Conservation (phyloP, 345 rosid genomes). For the Eucalyptus tenuipes region DNA sequence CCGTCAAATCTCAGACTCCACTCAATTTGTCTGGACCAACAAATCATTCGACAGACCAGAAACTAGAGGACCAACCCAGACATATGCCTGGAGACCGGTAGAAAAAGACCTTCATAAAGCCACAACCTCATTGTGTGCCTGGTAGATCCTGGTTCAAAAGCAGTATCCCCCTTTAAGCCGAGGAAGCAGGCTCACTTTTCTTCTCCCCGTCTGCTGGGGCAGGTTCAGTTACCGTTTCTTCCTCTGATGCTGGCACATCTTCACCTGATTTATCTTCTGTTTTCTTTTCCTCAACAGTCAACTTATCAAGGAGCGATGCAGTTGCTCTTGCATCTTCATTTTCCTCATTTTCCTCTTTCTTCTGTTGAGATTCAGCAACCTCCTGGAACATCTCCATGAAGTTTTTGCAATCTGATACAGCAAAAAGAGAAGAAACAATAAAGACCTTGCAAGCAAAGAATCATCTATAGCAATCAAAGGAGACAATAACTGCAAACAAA, state of each 20-base stretch:
- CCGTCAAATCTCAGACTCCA: not conserved
- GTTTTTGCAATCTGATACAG: constrained; percentile 57
- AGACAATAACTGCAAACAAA: not conserved
- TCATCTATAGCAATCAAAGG: not conserved
- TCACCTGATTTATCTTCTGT: constrained; percentile 22
- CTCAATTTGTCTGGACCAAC: not conserved
- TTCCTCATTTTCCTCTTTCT: constrained; percentile 55
- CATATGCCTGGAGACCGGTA: not conserved
- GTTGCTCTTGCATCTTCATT: constrained; percentile 54
- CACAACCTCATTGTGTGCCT: not conserved
- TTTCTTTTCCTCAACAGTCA: constrained; percentile 63
- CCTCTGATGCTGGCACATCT: constrained; percentile 14
- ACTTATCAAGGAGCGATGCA: constrained; percentile 58
- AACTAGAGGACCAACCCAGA: not conserved
- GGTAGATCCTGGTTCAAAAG: not conserved
- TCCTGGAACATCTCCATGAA: constrained; percentile 76
- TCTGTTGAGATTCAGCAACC: constrained; percentile 52
- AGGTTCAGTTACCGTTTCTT: constrained; percentile 13
- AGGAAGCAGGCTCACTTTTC: constrained; percentile 31
- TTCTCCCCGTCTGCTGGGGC: constrained; percentile 24
- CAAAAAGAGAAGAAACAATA: not conserved
- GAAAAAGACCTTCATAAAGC: not conserved
- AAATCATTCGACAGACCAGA: not conserved
- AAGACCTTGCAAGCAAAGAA: not conserved
- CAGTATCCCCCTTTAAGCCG: constrained; percentile 19